phyloP scores from a whole-genome alignment of 2,329 filamentous ascomycete species.

The Pseudopithomyces maydicus region DNA sequence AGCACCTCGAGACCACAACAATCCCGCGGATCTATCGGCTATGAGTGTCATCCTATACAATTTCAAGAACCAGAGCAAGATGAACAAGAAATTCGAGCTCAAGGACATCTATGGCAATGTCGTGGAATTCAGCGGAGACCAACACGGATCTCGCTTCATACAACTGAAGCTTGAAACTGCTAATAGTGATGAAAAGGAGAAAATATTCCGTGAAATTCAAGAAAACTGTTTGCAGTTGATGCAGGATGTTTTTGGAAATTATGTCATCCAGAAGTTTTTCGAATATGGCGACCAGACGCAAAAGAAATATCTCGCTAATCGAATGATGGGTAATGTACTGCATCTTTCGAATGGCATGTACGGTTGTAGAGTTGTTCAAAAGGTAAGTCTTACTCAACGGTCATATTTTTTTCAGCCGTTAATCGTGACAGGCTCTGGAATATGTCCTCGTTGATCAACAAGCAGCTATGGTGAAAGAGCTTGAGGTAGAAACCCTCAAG shows the following conservation, averaged over 20 bases:
- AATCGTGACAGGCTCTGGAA: conserved; percentile 71
- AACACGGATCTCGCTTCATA: conserved; percentile 94
- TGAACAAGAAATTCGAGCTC: conserved; percentile 76
- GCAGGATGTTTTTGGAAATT: conserved; percentile 97
- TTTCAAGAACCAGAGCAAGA: conserved; percentile 76
- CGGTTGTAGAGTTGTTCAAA: conserved; percentile 93
- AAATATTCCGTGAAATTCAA: conserved; percentile 85
- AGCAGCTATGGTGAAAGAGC: conserved; percentile 78
- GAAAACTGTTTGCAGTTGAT: conserved; percentile 85
- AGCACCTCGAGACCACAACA: conserved; percentile 53
- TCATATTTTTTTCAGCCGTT: conserved; percentile 9
- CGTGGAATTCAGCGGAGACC: conserved; percentile 94
- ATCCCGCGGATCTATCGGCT: conserved; percentile 61
- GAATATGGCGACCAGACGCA: conserved; percentile 94
- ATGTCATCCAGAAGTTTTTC: conserved; percentile 97
- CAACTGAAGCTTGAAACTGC: conserved; percentile 90
- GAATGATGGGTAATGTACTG: conserved; percentile 85
- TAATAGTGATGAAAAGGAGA: conserved; percentile 94
- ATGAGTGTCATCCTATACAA: conserved; percentile 79
- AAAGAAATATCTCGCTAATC: conserved; percentile 82
- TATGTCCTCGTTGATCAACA: conserved; percentile 93
- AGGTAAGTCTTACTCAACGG: conserved; percentile 58
- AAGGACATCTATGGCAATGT: conserved; percentile 87
- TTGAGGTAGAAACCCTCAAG: conserved; percentile 74
- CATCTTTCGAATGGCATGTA: conserved; percentile 87